Base-by-base conservation (phyloP, 805 yeast genomes). In the Wickerhamiella alocasiicola region DNA sequence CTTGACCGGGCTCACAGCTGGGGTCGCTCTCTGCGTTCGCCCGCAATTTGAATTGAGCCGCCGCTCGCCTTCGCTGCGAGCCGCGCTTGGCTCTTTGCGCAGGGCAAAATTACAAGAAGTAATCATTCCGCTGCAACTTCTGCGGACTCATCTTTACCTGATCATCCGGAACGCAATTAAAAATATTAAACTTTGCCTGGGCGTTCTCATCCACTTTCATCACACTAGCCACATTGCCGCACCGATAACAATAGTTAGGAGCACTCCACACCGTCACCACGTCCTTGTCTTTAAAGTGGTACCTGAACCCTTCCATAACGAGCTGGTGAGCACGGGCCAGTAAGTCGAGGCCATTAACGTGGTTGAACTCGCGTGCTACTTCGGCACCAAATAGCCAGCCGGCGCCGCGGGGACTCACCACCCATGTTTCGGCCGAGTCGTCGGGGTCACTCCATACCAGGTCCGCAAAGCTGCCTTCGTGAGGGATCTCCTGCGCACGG, bases 221-320 rank as follows among this genome's bases (percentile, higher is more conserved):
- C 13, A 88, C 95, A 68, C 94, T 81, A 23, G 98, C 98, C 39
- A 88, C 97, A 57, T 88, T 88, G 44, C 98, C 98, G 65, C 97
- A 88, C 55, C 97, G 70, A 62, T 88, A 88, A 65, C 97, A 87
- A 64, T 87, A 87, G 60, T 87, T 87, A 34, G 97, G 97, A 13
- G 96, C 96, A 9, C 87, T 76, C 97, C 97, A 88, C 27, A 88
- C 97, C 0, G 98, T 88, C 27, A 88, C 98, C 39, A 88, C 96
- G 55, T 83, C 94, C 54, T 85, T 83, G 50, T 88, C 95, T 47
- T 85, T 84, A 65, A 91, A 91, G 63, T 91, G 97, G 59, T 87
- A 91, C 51, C 88, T 74, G 69, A 84, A 88, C 2, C 98, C 98
- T 59, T 88, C 98, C 95, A 91, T 93, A 16, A 91, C 97, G 60